Evolutionary conservation across 1,139 yeast genomes (phyloP).

Genomic region (Scheffersomyces insectosa): DNA sequence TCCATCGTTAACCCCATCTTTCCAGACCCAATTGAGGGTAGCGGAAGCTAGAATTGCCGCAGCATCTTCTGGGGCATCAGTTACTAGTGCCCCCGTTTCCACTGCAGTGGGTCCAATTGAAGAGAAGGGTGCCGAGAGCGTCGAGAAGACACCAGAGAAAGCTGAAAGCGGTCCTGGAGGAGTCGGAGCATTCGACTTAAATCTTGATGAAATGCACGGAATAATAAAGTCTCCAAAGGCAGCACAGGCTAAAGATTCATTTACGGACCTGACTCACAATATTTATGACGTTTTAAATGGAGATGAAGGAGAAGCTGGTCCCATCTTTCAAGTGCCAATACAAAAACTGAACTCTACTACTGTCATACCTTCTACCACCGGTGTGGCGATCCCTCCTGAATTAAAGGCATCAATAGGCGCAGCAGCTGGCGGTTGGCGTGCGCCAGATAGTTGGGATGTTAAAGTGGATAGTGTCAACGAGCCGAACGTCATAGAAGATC

Average conservation of each 20-base stretch:
- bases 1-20: slow-evolving; percentile 7
- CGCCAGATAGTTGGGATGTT: slow-evolving; percentile 84
- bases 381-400: neutral
- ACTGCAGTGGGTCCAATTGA: no score
- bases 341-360: neutral
- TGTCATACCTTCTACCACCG: neutral
- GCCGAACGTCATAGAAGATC: slow-evolving; percentile 2
- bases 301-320: neutral
- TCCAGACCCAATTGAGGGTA: neutral
- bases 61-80: no score
- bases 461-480: slow-evolving; percentile 31
- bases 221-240: slow-evolving; percentile 40
- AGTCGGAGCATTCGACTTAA: slow-evolving; percentile 32
- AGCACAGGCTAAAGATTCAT: neutral
- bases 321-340: neutral
- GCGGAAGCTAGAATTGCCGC: no score
- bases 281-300: neutral
- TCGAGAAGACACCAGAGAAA: no score
- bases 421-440: slow-evolving; percentile 48
- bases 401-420: neutral
- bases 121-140: no score
- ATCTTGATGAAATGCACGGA: slow-evolving; percentile 53
- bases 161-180: neutral
- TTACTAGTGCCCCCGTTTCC: no score
- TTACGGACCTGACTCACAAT: neutral